A percentile compares a stretch with the other conserved stretches of the same genome.
phyloP scores from a whole-genome alignment of 331 rosid species.

The Malus hybrid region DNA sequence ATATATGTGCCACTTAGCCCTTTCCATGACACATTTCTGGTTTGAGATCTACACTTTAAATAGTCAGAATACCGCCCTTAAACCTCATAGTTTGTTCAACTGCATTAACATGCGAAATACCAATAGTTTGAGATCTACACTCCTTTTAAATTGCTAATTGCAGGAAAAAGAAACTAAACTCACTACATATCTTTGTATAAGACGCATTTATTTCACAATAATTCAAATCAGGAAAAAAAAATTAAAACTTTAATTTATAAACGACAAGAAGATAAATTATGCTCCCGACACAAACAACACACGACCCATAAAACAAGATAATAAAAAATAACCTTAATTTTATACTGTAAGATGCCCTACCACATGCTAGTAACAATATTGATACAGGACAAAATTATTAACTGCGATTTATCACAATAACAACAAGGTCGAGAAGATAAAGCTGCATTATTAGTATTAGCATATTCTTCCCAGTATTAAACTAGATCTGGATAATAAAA shows the following conservation, averaged over 20 bases:
- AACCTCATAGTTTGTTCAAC: background rate
- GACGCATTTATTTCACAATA: background rate
- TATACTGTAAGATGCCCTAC: background rate
- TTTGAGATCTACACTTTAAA: background rate
- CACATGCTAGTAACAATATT: background rate
- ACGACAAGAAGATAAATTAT: background rate
- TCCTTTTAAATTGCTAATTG: background rate
- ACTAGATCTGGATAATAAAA: slow-evolving; percentile 12
- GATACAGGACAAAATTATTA: slow-evolving; percentile 20
- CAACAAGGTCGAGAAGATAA: background rate
- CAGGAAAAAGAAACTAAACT: background rate
- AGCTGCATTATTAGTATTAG: background rate
- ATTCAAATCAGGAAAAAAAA: background rate
- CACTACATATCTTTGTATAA: background rate
- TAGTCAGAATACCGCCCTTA: background rate
- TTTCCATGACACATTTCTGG: background rate
- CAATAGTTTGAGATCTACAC: background rate
- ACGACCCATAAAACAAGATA: background rate
- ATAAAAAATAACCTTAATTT: background rate
- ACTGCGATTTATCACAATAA: background rate
- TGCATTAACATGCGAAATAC: background rate
- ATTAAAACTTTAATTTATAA: background rate
- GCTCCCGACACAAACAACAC: background rate
- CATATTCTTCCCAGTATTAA: background rate
- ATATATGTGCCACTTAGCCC: background rate